These are phyloP conservation scores for Tricholoma furcatifolium DNA, from an alignment of 768 basidiomycete genomes.

Conservation along the genomic window DNA sequence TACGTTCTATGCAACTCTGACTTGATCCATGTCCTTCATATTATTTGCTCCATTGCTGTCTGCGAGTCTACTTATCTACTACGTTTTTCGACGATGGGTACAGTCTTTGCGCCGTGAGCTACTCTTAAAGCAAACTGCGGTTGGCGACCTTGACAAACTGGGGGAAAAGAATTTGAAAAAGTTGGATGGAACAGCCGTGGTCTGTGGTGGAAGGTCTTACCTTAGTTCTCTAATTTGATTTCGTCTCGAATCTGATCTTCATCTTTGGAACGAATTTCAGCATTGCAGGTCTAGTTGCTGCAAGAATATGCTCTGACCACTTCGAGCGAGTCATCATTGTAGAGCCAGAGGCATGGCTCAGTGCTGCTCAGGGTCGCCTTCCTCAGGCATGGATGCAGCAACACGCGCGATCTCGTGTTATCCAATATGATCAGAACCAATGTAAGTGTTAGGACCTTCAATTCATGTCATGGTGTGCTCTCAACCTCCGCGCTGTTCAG, in stretches of 20 bases:
- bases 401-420: constrained; percentile 19
- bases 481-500: not conserved
- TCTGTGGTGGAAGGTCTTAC: constrained; percentile 2
- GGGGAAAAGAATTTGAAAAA: not conserved
- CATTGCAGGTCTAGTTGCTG: constrained; percentile 29
- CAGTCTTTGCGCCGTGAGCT: not conserved
- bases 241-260: no score
- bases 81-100: not conserved
- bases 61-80: no score
- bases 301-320: constrained; percentile 29
- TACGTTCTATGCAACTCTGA: no score
- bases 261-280: no score
- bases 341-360: constrained; percentile 29
- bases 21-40: no score
- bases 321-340: constrained; percentile 30
- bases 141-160: not conserved
- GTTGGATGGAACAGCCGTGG: not conserved
- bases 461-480: no score
- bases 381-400: constrained; percentile 16
- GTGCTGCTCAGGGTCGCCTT: constrained; percentile 18
- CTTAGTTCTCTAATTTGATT: no score
- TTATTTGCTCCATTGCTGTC: no score
- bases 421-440: constrained; percentile 26
- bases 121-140: not conserved
- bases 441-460: constrained; percentile 1